Percentiles rank a stretch among this genome's conserved stretches.
These are phyloP conservation scores for Salicornia ramosissima DNA, from an alignment of 148 eudicot species.

Conservation along the genomic window DNA sequence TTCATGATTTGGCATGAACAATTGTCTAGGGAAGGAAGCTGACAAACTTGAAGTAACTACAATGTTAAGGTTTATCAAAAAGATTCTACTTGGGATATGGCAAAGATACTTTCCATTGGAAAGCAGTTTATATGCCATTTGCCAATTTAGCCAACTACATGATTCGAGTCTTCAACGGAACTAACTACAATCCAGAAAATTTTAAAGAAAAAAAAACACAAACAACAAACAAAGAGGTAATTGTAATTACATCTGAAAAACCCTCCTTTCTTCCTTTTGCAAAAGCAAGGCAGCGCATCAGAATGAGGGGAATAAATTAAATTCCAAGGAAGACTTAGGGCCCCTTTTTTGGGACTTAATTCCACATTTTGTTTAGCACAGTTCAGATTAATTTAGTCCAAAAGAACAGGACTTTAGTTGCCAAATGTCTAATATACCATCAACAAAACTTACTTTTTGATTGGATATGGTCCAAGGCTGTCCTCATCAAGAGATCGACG, in stretches of 20 bases:
- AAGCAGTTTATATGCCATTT: neutral
- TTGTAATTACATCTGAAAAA: neutral
- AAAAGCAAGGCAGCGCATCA: neutral
- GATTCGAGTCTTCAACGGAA: neutral
- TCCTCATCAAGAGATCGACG: slow-evolving; percentile 89
- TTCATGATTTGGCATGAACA: neutral
- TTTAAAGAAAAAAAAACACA: neutral
- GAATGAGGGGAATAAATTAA: no score
- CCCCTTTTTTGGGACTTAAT: no score
- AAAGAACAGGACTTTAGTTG: no score
- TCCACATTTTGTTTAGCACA: no score
- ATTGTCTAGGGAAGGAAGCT: neutral
- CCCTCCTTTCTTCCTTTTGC: neutral
- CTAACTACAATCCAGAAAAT: neutral
- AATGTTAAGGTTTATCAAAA: neutral
- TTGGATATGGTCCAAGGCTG: slow-evolving; percentile 79
- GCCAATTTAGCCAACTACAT: neutral
- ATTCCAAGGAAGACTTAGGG: neutral
- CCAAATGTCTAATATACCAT: no score
- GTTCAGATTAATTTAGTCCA: no score
- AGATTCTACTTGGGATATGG: neutral
- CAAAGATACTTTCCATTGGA: neutral
- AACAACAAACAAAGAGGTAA: neutral
- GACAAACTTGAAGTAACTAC: neutral
- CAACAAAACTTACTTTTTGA: slow-evolving; percentile 52